A percentile compares a stretch with the other conserved stretches of the same genome.
Conservation (phyloP, 345 rosid species). For the Anacardium occidentale region DNA sequence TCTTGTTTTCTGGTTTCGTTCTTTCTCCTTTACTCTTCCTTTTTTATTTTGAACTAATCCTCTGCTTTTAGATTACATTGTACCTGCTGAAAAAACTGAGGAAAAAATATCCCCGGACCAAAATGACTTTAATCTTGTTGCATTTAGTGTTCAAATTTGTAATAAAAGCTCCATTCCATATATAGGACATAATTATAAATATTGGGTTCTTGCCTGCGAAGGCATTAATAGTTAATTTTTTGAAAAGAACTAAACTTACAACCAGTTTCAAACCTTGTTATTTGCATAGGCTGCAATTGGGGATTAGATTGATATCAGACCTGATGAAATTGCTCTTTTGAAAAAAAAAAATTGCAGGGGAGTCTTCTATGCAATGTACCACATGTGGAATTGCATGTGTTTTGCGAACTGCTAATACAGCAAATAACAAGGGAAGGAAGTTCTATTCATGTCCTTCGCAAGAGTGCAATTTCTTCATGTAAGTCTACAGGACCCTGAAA, state of each 20-base stretch:
- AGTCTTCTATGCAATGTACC: constrained; percentile 55
- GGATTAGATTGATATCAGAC: not conserved
- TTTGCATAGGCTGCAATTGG: not conserved
- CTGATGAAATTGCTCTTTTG: not conserved
- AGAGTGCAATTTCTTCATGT: constrained; percentile 88
- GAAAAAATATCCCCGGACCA: no score
- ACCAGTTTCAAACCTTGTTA: constrained; percentile 6
- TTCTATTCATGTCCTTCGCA: constrained; percentile 80
- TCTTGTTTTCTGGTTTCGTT: not conserved
- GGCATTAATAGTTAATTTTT: not conserved
- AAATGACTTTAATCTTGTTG: not conserved
- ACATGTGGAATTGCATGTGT: constrained; percentile 67
- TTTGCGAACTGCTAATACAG: constrained; percentile 82
- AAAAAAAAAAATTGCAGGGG: constrained; percentile 72
- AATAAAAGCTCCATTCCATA: not conserved
- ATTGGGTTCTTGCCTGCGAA: not conserved
- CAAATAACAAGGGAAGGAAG: constrained; percentile 83
- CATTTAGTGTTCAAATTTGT: not conserved
- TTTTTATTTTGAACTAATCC: not conserved
- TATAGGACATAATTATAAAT: not conserved
- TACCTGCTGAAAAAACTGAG: no score
- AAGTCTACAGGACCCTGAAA: constrained; percentile 27
- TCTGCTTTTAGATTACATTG: not conserved
- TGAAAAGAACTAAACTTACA: not conserved
- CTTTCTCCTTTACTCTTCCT: constrained; percentile 6